Conservation (phyloP, 371 early-diverging fungal genomes). For the Dentiscutata heterogama region DNA sequence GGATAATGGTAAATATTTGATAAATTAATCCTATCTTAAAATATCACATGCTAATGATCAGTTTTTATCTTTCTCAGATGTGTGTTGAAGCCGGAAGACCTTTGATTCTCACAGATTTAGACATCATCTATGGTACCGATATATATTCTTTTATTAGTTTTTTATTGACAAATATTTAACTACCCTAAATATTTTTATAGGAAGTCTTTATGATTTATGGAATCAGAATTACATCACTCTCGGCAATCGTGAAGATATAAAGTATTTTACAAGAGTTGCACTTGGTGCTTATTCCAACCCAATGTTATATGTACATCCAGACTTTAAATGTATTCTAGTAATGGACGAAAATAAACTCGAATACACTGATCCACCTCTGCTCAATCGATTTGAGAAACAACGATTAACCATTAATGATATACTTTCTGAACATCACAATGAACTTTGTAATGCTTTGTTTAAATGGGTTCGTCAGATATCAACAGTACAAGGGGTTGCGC, state of each 20-base stretch:
- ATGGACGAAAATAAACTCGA: constrained; percentile 42
- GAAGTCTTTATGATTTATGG: constrained; percentile 47
- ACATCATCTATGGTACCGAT: constrained; percentile 42
- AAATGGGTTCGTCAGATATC: constrained; percentile 37
- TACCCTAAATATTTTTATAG: background rate
- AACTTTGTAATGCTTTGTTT: background rate
- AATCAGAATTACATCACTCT: constrained; percentile 45
- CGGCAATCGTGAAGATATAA: background rate
- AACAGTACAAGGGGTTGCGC: background rate
- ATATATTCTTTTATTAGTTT: background rate
- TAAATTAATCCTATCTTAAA: background rate
- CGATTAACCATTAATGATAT: constrained; percentile 16
- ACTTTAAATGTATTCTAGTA: constrained; percentile 40
- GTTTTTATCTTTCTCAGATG: constrained; percentile 1
- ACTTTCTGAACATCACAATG: constrained; percentile 15
- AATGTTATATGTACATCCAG: constrained; percentile 30
- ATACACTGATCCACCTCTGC: constrained; percentile 19
- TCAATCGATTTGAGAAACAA: constrained; percentile 45
- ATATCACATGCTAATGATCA: background rate
- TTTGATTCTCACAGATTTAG: constrained; percentile 42
- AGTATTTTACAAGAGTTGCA: constrained; percentile 37
- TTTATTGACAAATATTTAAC: constrained; percentile 30
- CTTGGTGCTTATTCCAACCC: constrained; percentile 41
- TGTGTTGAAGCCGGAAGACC: constrained; percentile 44
- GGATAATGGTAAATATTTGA: constrained; percentile 29